Percentiles rank a stretch among this genome's conserved stretches.
These are phyloP conservation scores for Phaffomyces antillensis DNA, from an alignment of 805 yeast species.

Conservation along the genomic window DNA sequence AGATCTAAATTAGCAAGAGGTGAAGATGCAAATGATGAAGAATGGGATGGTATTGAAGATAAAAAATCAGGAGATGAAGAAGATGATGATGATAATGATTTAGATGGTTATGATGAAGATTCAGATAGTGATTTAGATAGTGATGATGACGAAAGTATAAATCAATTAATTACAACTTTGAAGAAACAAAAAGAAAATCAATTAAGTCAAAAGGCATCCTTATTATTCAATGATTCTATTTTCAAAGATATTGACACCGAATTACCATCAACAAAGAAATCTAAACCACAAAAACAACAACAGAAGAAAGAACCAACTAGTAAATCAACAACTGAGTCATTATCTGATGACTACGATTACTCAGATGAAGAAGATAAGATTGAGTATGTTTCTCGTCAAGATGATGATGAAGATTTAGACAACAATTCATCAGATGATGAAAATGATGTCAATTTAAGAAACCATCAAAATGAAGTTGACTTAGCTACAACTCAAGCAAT, in stretches of 20 bases:
- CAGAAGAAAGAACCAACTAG: background rate
- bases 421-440: conserved; percentile 49
- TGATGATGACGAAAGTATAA: conserved; percentile 70
- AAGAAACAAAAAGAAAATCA: conserved; percentile 36
- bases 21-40: conserved; percentile 58
- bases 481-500: conserved; percentile 92
- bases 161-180: conserved; percentile 47
- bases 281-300: conserved; percentile 6
- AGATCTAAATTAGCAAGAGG: conserved; percentile 70
- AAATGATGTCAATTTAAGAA: conserved; percentile 32
- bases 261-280: conserved; percentile 8
- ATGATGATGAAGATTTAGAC: conserved; percentile 33
- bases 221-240: conserved; percentile 46
- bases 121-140: conserved; percentile 37
- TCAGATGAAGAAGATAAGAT: conserved; percentile 25
- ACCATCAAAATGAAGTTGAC: conserved; percentile 61
- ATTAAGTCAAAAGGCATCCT: conserved; percentile 34
- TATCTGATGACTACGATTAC: conserved; percentile 13
- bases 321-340: conserved; percentile 18
- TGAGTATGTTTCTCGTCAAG: conserved; percentile 40
- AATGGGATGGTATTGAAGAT: conserved; percentile 69
- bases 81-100: conserved; percentile 18
- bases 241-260: conserved; percentile 42
- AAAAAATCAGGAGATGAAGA: conserved; percentile 31
- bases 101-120: conserved; percentile 38